A percentile compares a stretch with the other conserved stretches of the same genome.
phyloP scores from a whole-genome alignment of 345 rosid genomes.

The Syzygium aqueum region DNA sequence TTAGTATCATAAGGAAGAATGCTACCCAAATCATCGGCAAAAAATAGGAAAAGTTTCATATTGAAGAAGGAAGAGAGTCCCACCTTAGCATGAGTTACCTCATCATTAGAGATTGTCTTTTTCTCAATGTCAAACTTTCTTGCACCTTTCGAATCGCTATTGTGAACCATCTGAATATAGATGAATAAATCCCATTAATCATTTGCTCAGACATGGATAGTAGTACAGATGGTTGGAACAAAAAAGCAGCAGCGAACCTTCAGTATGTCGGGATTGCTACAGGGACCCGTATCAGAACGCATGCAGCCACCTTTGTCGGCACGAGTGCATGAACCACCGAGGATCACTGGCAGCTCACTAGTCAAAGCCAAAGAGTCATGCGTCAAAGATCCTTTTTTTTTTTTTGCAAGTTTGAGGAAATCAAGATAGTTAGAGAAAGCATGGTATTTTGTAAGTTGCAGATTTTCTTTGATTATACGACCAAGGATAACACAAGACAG shows the following conservation, averaged over 20 bases:
- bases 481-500: neutral
- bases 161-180: slow-evolving; percentile 47
- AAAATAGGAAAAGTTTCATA: neutral
- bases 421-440: too few species aligned
- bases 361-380: neutral
- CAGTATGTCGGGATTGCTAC: slow-evolving; percentile 69
- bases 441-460: neutral
- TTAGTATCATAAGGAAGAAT: neutral
- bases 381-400: neutral
- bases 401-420: too few species aligned
- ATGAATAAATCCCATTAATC: neutral
- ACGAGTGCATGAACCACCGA: slow-evolving; percentile 82
- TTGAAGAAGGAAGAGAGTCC: neutral
- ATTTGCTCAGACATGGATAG: neutral
- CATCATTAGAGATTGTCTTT: slow-evolving; percentile 34
- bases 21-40: neutral
- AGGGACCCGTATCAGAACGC: slow-evolving; percentile 91
- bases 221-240: neutral
- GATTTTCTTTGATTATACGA: neutral
- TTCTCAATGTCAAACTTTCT: slow-evolving; percentile 42
- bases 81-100: slow-evolving; percentile 11
- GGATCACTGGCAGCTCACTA: slow-evolving; percentile 82
- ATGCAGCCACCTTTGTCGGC: slow-evolving; percentile 76
- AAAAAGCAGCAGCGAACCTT: slow-evolving; percentile 24
- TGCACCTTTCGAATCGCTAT: slow-evolving; percentile 49